Evolutionary conservation across 73 alveolate genomes (phyloP).

Genomic region (Paramecium pentaurelia): DNA sequence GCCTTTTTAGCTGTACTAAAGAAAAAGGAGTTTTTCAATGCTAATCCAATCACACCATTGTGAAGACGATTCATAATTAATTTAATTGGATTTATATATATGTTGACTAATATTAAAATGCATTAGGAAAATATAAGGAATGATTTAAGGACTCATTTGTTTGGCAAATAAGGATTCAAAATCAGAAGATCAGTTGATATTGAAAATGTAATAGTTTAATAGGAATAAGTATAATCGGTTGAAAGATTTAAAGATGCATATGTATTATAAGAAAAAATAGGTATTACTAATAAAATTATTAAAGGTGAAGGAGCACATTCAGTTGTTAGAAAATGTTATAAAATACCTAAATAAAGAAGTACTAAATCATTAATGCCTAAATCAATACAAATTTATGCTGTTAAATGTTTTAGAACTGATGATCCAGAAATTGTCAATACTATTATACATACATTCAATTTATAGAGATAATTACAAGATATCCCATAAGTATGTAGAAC

Average conservation of each 20-base stretch:
- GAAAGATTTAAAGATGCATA: not conserved
- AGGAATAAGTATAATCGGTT: not conserved
- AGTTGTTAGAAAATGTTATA: not conserved
- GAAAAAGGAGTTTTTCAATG: not conserved
- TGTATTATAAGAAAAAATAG: not conserved
- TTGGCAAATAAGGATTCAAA: not conserved
- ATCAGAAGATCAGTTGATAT: constrained; percentile 6
- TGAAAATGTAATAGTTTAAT: not conserved
- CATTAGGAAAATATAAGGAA: not conserved
- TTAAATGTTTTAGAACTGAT: constrained; percentile 13
- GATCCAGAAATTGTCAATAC: constrained; percentile 43
- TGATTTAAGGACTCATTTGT: not conserved
- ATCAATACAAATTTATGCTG: not conserved
- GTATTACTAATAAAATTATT: not conserved
- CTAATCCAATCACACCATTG: constrained; percentile 31
- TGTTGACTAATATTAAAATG: not conserved
- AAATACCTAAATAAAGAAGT: not conserved
- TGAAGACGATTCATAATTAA: not conserved
- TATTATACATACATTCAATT: not conserved
- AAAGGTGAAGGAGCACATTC: constrained; percentile 37
- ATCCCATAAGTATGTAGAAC: not conserved
- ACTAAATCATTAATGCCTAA: not conserved
- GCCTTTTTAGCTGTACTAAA: constrained; percentile 53
- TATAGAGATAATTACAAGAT: not conserved
- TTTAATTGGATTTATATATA: not conserved